Percentiles rank a stretch among this genome's conserved stretches.
Evolutionary conservation across 306 rosid genomes (phyloP).

Genomic region (Cucumis melo): DNA sequence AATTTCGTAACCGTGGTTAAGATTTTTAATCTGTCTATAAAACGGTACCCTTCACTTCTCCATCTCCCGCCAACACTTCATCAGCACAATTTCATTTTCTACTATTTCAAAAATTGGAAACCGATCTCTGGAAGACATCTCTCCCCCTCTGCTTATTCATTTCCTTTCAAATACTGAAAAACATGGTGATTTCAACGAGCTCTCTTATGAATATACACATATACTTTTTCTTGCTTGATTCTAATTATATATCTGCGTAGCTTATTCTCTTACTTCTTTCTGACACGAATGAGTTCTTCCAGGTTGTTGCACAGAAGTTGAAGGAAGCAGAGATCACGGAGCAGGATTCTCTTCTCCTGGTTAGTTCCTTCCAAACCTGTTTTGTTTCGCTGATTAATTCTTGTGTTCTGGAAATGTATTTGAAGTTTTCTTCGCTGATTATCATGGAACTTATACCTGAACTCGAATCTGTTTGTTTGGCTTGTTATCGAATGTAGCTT

Average conservation of each 20-base stretch:
- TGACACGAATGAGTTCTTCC: not conserved
- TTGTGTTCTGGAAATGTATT: not conserved
- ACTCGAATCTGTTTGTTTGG: not conserved
- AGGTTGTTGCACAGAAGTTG: slow-evolving; percentile 80
- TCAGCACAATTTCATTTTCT: not conserved
- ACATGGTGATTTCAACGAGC: slow-evolving; percentile 33
- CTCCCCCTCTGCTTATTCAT: not conserved
- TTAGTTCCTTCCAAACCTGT: slow-evolving; percentile 20
- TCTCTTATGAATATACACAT: not conserved
- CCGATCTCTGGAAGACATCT: not conserved
- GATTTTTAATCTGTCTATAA: slow-evolving; percentile 14
- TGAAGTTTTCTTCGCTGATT: slow-evolving; percentile 2
- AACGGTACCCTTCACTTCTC: slow-evolving; percentile 3
- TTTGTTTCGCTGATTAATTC: not conserved
- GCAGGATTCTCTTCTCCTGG: slow-evolving; percentile 97
- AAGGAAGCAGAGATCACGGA: slow-evolving; percentile 89
- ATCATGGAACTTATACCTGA: not conserved
- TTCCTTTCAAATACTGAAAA: slow-evolving; percentile 8
- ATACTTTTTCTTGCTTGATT: not conserved
- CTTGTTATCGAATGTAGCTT: not conserved
- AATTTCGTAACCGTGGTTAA: slow-evolving; percentile 13
- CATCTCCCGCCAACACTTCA: slow-evolving; percentile 29
- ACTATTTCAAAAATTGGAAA: slow-evolving; percentile 16
- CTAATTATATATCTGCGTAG: slow-evolving; percentile 8
- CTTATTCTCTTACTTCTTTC: not conserved